Evolutionary conservation across 2,329 filamentous ascomycete species (phyloP).

Genomic region (Diaporthe capsici): DNA sequence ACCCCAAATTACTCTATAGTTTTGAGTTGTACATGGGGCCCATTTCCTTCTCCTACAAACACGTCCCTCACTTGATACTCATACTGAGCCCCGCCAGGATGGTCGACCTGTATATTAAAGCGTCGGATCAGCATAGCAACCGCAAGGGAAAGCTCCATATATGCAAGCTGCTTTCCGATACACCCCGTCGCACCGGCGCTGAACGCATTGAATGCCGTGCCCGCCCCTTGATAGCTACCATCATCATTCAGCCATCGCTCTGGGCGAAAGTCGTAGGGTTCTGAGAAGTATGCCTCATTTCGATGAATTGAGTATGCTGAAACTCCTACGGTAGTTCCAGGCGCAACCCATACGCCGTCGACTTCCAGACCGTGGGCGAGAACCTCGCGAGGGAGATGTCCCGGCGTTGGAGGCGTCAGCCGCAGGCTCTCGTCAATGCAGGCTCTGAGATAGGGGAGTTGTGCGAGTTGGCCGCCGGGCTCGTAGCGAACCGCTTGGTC

Average conservation of each 20-base stretch:
- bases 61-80: constrained; percentile 2
- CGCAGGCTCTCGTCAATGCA: constrained; percentile 1
- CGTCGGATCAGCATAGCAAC: neutral
- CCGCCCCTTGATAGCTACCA: neutral
- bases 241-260: neutral
- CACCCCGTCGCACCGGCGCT: constrained; percentile 1
- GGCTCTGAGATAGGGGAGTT: neutral
- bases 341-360: neutral
- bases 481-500: neutral
- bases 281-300: neutral
- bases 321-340: neutral
- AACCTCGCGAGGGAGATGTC: constrained; percentile 11
- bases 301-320: neutral
- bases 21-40: neutral
- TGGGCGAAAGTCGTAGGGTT: neutral
- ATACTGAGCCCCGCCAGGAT: neutral
- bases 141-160: neutral
- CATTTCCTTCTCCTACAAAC: constrained; percentile 3
- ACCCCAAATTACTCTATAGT: neutral
- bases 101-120: neutral
- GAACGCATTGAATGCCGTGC: neutral
- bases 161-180: constrained; percentile 11
- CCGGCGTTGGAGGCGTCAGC: neutral
- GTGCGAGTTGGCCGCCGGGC: neutral
- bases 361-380: neutral